These are phyloP conservation scores for Schizochytrium sp. DNA, from an alignment of 108 stramenopile species.

Conservation along the genomic window DNA sequence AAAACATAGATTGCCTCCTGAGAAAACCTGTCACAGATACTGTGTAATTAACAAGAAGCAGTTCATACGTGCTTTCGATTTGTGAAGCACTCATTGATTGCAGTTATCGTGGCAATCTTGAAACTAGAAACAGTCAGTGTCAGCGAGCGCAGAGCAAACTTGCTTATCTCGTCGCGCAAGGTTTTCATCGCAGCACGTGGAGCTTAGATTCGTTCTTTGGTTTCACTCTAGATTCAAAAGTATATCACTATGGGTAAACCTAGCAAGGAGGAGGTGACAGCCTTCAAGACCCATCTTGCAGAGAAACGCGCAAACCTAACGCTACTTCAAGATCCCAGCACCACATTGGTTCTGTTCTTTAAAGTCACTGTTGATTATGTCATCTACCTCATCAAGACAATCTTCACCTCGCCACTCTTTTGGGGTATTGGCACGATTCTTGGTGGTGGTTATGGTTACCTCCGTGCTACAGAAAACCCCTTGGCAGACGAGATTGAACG, in stretches of 20 bases:
- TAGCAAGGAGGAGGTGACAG: conserved; percentile 37
- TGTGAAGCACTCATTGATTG: no score
- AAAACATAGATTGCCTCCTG: no score
- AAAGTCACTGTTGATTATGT: neutral
- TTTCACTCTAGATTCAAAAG: no score
- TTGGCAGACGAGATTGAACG: conserved; percentile 59
- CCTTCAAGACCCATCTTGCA: conserved; percentile 35
- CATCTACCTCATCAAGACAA: neutral
- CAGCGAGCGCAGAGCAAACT: no score
- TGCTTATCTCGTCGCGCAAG: no score
- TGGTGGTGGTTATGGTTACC: conserved; percentile 31
- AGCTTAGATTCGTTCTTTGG: no score
- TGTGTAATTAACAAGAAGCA: no score
- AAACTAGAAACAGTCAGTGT: no score
- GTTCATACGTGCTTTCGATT: no score
- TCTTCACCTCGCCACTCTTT: neutral
- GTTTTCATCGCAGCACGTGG: no score
- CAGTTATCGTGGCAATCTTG: no score
- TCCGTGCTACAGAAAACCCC: conserved; percentile 19
- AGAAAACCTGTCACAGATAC: no score
- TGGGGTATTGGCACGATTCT: conserved; percentile 29
- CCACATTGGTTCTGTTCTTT: neutral
- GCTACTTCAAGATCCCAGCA: neutral
- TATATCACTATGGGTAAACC: neutral
- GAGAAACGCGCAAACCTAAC: neutral